Percentiles rank a stretch among this genome's conserved stretches.
These are phyloP conservation scores for Pterothamnion heteromorphum DNA, from an alignment of 31 red algal species.

Conservation along the genomic window DNA sequence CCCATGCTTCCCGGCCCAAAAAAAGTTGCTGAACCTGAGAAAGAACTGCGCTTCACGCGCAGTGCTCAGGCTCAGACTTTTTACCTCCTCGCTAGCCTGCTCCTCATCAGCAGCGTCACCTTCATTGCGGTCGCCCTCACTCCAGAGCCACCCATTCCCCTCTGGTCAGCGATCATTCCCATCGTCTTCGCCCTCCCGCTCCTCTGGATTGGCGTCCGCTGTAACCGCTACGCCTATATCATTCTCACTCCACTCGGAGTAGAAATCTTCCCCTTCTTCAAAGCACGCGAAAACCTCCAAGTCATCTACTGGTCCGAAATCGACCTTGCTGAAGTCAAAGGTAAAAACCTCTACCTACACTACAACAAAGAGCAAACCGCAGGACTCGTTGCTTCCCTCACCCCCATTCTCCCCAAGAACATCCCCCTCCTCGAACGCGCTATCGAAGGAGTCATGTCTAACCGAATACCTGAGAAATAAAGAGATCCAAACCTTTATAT, in stretches of 20 bases:
- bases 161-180: neutral
- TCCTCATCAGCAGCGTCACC: constrained; percentile 1
- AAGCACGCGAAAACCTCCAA: constrained; percentile 33
- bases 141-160: neutral
- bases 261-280: constrained; percentile 27
- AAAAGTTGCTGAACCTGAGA: neutral
- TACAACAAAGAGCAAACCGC: constrained; percentile 34
- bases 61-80: neutral
- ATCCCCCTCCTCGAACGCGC: neutral
- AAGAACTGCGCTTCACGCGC: constrained; percentile 25
- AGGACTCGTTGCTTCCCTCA: neutral
- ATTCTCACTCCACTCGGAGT: constrained; percentile 26
- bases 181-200: neutral
- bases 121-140: neutral
- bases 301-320: constrained; percentile 28
- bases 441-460: too few relatives aligned
- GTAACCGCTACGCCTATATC: neutral
- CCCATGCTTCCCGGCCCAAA: neutral
- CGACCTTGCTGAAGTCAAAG: neutral
- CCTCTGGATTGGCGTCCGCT: constrained; percentile 16
- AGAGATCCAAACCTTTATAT: too few relatives aligned
- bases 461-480: too few relatives aligned
- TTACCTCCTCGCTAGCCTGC: neutral
- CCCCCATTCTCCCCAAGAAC: neutral
- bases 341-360: neutral